Evolutionary conservation across 768 basidiomycete genomes (phyloP).

Genomic region (Cyathus striatus): DNA sequence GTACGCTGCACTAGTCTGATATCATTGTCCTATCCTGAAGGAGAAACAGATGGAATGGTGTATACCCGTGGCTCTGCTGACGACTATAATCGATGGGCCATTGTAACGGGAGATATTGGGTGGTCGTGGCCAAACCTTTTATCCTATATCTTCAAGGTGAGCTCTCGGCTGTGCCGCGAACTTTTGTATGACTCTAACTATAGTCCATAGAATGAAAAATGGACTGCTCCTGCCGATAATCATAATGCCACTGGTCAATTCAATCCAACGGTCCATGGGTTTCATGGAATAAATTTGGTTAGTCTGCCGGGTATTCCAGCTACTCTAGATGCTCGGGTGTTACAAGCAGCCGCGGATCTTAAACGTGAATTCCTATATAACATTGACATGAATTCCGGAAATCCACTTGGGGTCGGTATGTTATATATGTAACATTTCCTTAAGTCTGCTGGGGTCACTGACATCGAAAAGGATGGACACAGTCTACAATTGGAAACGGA

Average conservation of each 20-base stretch:
- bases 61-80: constrained; percentile 24
- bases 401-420: constrained; percentile 25
- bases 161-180: background rate
- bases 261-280: constrained; percentile 21
- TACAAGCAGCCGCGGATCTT: constrained; percentile 19
- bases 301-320: constrained; percentile 18
- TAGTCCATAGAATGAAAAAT: constrained; percentile 22
- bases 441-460: background rate
- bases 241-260: constrained; percentile 26
- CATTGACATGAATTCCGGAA: constrained; percentile 28
- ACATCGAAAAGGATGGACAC: constrained; percentile 18
- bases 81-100: constrained; percentile 50
- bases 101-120: constrained; percentile 36
- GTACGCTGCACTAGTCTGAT: constrained; percentile 8
- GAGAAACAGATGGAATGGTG: constrained; percentile 14
- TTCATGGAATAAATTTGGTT: constrained; percentile 15
- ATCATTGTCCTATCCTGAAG: background rate
- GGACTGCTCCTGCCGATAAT: constrained; percentile 19
- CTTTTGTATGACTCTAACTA: background rate
- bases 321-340: constrained; percentile 17
- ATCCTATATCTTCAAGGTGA: constrained; percentile 18
- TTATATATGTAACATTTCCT: background rate
- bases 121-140: constrained; percentile 31
- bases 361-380: constrained; percentile 28
- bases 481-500: constrained; percentile 11